Conservation (phyloP, 352 stramenopile species). For the Pythium coloratum region DNA sequence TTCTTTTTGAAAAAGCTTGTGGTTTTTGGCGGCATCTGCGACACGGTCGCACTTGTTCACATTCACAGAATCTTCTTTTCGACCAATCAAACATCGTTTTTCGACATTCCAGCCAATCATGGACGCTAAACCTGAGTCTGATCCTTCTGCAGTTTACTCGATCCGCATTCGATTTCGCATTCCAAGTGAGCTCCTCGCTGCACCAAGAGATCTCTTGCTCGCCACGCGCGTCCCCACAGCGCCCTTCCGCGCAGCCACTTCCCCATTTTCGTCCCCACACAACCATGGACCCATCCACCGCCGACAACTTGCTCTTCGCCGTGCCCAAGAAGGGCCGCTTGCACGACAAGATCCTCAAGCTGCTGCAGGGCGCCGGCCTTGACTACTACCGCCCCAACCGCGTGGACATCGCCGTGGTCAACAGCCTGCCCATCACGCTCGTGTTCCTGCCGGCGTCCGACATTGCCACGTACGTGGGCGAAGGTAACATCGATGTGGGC, state of each 20-base stretch:
- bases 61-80: constrained; percentile 28
- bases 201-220: background rate
- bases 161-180: constrained; percentile 27
- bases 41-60: background rate
- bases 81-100: constrained; percentile 14
- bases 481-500: constrained; percentile 98
- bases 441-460: constrained; percentile 97
- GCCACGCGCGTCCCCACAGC: background rate
- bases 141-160: constrained; percentile 23
- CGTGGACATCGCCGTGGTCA: constrained; percentile 93
- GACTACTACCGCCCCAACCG: constrained; percentile 93
- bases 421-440: constrained; percentile 93
- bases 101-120: constrained; percentile 11
- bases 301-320: constrained; percentile 89
- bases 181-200: constrained; percentile 8
- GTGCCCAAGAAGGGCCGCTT: constrained; percentile 98
- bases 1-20: constrained; percentile 31
- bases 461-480: constrained; percentile 97
- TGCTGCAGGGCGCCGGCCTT: constrained; percentile 95
- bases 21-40: constrained; percentile 16
- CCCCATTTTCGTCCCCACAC: background rate
- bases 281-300: constrained; percentile 27
- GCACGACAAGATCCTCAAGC: constrained; percentile 94
- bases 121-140: constrained; percentile 12
- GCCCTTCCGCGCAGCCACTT: constrained; percentile 5